phyloP scores from a whole-genome alignment of 2,329 filamentous ascomycete species.

The Ophiocordyceps camponoti-leonardi region DNA sequence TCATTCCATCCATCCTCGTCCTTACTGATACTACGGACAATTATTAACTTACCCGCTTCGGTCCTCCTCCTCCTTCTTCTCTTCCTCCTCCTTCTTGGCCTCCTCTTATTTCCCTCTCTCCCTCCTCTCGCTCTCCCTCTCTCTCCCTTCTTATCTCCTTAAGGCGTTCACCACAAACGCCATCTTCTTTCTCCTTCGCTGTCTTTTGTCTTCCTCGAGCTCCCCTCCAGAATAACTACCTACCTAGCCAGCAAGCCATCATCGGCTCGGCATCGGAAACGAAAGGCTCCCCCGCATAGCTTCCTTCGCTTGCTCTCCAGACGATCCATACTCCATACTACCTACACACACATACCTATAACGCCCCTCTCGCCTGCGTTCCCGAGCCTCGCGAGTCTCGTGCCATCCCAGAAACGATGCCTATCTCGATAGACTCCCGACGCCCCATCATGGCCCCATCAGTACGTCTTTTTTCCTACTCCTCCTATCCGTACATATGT shows the following conservation, averaged over 20 bases:
- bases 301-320: background rate
- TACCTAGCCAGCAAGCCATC: background rate
- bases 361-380: background rate
- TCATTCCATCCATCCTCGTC: too few relatives aligned
- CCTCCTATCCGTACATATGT: background rate
- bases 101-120: background rate
- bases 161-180: background rate
- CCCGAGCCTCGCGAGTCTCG: background rate
- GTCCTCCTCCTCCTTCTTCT: background rate
- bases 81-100: background rate
- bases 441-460: slow-evolving; percentile 47
- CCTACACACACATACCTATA: background rate
- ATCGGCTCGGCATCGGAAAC: background rate
- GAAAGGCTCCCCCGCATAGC: background rate
- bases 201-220: background rate
- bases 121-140: background rate
- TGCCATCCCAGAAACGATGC: slow-evolving; percentile 22
- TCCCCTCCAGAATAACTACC: background rate
- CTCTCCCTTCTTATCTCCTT: background rate
- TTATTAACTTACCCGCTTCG: background rate
- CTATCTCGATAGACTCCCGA: slow-evolving; percentile 39
- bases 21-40: too few relatives aligned
- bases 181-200: background rate
- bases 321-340: too few relatives aligned
- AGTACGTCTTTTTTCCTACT: slow-evolving; percentile 24